A percentile compares a stretch with the other conserved stretches of the same genome.
These are phyloP conservation scores for Carex scoparia DNA, from an alignment of 176 grass and related monocot species.

Conservation along the genomic window DNA sequence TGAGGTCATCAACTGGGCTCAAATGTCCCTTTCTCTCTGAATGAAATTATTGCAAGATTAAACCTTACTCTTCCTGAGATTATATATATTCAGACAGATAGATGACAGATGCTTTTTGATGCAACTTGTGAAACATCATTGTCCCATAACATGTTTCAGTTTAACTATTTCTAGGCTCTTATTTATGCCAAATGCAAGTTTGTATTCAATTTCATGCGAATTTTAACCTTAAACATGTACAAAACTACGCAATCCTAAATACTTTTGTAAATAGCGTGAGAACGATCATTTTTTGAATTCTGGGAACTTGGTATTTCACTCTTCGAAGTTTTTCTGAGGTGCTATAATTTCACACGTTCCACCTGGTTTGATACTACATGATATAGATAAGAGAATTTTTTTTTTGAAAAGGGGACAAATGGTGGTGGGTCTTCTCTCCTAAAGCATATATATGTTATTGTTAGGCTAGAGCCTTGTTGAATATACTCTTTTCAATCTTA, in stretches of 20 bases:
- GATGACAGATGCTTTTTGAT: neutral
- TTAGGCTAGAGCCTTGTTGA: neutral
- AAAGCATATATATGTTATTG: constrained; percentile 5
- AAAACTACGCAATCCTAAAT: neutral
- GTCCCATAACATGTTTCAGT: neutral
- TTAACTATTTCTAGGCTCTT: neutral
- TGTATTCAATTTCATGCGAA: neutral
- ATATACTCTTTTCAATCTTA: neutral
- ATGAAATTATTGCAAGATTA: constrained; percentile 8
- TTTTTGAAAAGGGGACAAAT: neutral
- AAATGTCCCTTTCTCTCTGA: neutral
- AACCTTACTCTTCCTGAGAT: neutral
- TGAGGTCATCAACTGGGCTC: neutral
- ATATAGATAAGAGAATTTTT: neutral
- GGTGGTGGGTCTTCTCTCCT: neutral
- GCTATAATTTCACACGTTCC: neutral
- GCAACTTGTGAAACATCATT: neutral
- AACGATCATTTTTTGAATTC: neutral
- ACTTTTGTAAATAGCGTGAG: neutral
- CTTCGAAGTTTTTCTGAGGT: neutral
- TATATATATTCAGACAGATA: neutral
- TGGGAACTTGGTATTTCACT: neutral
- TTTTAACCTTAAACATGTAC: neutral
- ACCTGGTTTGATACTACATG: neutral
- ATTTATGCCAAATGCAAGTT: neutral